Base-by-base conservation (phyloP, 2,329 filamentous ascomycete genomes). In the Colletotrichum eremochloae region DNA sequence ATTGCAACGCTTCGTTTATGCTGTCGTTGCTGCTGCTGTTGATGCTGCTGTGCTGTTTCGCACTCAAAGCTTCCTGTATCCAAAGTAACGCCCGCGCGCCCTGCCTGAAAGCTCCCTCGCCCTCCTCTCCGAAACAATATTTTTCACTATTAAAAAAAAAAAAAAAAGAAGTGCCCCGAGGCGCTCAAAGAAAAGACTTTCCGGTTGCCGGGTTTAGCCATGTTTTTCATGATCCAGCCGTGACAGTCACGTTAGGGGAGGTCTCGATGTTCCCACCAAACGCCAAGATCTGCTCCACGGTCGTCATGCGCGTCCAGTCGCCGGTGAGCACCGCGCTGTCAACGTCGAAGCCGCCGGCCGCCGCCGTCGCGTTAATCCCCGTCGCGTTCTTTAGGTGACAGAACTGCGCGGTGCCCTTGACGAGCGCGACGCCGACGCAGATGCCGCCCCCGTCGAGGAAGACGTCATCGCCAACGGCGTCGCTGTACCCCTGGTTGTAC, bases 401-500 rank as follows among this genome's bases (percentile, higher is more conserved):
- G 57, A 74, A 74, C 64, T 74, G 68, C 12, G 70, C 69, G n/a
- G 14, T 15, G 18, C 68, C 69, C 55, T 72, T 72, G 64, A 74
- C 38, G 42, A 74, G 60, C 31, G 58, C 72, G 36, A 74, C 72
- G 12, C 72, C 72, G 5, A 74, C 65, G 31, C 72, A 74, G 31
- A 74, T 74, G 36, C 72, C 72, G 60, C 72, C 72, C 38, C 70
- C 67, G 42, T 65, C 65, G 1, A 68, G 64, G 31, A 64, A 61
- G 7, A 74, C 64, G 33, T 74, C 72, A 11, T 74, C 72, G 58
- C 72, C 72, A 12, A 74, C 70, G 53, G 70, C 70, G 11, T 74
- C 72, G 70, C 72, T 74, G 50, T 74, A 70, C 12, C 72, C 69
- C 68, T 72, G 63, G 55, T 74, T 74, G 55, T 73, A 73, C 70